These are phyloP conservation scores for Fusarium musae DNA, from an alignment of 2,329 filamentous ascomycete species.

Conservation along the genomic window DNA sequence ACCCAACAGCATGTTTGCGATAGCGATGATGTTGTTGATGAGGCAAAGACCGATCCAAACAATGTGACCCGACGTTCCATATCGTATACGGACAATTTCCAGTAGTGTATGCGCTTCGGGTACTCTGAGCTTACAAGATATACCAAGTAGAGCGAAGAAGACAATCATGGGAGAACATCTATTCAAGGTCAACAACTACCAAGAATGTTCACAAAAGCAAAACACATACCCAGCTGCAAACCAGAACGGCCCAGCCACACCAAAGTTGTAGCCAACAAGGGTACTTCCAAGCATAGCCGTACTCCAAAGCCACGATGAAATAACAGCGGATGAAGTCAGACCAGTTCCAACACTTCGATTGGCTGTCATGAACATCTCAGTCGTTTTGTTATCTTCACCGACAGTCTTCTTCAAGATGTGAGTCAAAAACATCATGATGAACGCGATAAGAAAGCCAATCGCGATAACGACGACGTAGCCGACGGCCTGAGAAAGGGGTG, in stretches of 20 bases:
- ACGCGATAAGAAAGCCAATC: slow-evolving; percentile 49
- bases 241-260: slow-evolving; percentile 67
- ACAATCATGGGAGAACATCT: slow-evolving; percentile 65
- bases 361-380: slow-evolving; percentile 67
- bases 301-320: slow-evolving; percentile 66
- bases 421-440: slow-evolving; percentile 59
- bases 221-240: slow-evolving; percentile 59
- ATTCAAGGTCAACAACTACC: fast-evolving
- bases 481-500: slow-evolving; percentile 45
- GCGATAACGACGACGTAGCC: slow-evolving; percentile 50
- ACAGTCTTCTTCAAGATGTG: slow-evolving; percentile 59
- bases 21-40: slow-evolving; percentile 64
- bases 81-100: slow-evolving; percentile 63
- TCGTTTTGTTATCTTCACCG: slow-evolving; percentile 63
- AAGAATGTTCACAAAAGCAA: fast-evolving
- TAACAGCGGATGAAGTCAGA: slow-evolving; percentile 63
- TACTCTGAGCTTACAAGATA: slow-evolving; percentile 62
- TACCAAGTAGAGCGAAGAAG: slow-evolving; percentile 63
- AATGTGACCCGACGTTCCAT: slow-evolving; percentile 59
- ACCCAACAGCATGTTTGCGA: slow-evolving; percentile 63
- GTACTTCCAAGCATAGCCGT: slow-evolving; percentile 62
- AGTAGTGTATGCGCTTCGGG: slow-evolving; percentile 65
- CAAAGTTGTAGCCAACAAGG: slow-evolving; percentile 64
- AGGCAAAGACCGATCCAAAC: slow-evolving; percentile 64
- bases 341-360: slow-evolving; percentile 63